Evolutionary conservation across 257 asterid genomes (phyloP), one percentile per base, ranked within the genome.

Genomic region (Verbena officinalis): DNA sequence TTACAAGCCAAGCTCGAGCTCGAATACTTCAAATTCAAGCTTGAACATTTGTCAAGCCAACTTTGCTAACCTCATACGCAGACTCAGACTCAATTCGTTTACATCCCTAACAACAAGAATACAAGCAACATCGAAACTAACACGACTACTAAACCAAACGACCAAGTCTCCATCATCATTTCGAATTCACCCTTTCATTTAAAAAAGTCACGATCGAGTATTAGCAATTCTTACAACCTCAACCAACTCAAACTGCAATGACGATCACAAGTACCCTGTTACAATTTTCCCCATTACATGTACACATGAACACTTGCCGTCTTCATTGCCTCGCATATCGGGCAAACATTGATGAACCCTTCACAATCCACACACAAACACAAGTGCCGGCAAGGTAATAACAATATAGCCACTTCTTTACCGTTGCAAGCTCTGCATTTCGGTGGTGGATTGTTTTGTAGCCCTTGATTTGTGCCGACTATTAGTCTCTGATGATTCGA

Each of bases 311-410:
- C 80, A 81, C 95, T 75, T 57, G 95, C 78, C 36, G 86, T 81
- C 83, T 86, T 86, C 85, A 83, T 76, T 65, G 69, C 83, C 82
- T 76, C 83, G 72, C 95, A 87, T 0, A 87, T 60, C 9, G 95
- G 95, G 74, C 95, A 87, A 50, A 67, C 49, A 8, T 78, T 78
- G 19, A 76, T 49, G 66, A 81, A 67, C 44, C 83, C 85, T 67
- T 83, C 88, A n/a, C 95, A 87, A 61, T 81, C 86, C 50, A 53
- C 44, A 65, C 93, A 85, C 62, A 85, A 68, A 65, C 95, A 87
- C 80, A 87, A 63, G 64, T 87, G 95, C 71, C 88, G 64, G 63
- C 95, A 87, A 21, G 93, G 93, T 72, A 87, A 72, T 17, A 87
- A 50, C 73, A 87, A 73, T 27, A 76, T 75, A 0, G 80, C 75